Percentiles rank a stretch among this genome's conserved stretches.
phyloP scores from a whole-genome alignment of 176 grass and related monocot genomes.

The Oryza punctata region DNA sequence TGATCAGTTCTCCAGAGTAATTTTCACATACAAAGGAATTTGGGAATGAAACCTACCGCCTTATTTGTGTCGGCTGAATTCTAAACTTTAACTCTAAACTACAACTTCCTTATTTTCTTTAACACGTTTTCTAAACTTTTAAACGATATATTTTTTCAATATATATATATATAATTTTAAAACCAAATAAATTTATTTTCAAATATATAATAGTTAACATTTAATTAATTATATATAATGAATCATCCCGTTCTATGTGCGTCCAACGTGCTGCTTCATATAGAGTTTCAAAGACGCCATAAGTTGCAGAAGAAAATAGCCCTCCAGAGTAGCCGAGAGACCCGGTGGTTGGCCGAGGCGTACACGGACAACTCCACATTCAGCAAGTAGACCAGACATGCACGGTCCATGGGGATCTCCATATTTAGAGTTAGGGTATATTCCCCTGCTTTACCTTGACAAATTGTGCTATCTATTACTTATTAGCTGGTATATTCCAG shows the following conservation, averaged over 20 bases:
- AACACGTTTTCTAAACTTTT: too few relatives aligned
- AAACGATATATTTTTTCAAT: too few relatives aligned
- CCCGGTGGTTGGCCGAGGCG: neutral
- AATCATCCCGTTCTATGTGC: too few relatives aligned
- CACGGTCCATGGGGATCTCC: neutral
- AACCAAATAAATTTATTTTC: too few relatives aligned
- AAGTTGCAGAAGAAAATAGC: neutral
- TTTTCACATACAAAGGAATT: neutral
- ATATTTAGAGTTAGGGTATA: neutral
- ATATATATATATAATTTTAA: too few relatives aligned
- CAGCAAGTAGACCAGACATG: neutral
- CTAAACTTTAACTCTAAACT: too few relatives aligned
- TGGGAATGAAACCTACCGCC: too few relatives aligned
- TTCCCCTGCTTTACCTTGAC: neutral
- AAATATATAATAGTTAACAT: too few relatives aligned
- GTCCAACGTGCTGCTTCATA: too few relatives aligned
- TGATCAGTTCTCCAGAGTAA: neutral
- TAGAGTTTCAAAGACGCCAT: too few relatives aligned
- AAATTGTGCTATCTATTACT: neutral
- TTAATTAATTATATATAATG: too few relatives aligned
- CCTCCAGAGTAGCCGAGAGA: neutral
- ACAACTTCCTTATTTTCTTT: too few relatives aligned
- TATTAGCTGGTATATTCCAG: neutral
- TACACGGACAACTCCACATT: neutral
- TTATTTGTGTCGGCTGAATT: neutral